Evolutionary conservation across 495 filamentous ascomycete genomes (phyloP).

Genomic region (Collariella sp.): DNA sequence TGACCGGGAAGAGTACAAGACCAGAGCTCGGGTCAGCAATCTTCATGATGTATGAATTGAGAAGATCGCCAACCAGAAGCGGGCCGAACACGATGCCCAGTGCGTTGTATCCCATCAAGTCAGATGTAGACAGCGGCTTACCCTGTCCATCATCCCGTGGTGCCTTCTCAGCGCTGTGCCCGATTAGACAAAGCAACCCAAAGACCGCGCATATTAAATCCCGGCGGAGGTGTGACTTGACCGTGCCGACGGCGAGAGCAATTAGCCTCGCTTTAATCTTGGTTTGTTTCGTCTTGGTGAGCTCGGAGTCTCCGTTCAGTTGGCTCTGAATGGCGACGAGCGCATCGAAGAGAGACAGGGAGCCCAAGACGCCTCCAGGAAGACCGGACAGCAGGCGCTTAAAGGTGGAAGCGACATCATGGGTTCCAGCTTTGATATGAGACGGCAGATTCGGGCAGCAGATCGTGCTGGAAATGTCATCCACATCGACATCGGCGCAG

Average conservation of each 20-base stretch:
- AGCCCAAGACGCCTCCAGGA: conserved; percentile 68
- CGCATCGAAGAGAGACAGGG: conserved; percentile 53
- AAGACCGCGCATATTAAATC: conserved; percentile 60
- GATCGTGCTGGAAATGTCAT: conserved; percentile 43
- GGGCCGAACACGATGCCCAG: conserved; percentile 59
- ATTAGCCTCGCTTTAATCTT: conserved; percentile 53
- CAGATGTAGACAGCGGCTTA: conserved; percentile 36
- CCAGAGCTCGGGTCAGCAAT: conserved; percentile 29
- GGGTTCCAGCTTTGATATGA: conserved; percentile 48
- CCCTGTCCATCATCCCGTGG: conserved; percentile 41
- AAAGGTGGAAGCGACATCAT: conserved; percentile 65
- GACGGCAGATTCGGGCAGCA: conserved; percentile 45
- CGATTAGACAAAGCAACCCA: conserved; percentile 51
- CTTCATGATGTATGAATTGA: conserved; percentile 37
- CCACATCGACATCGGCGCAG: conserved; percentile 42
- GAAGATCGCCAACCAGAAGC: conserved; percentile 50
- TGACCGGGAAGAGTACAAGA: conserved; percentile 30
- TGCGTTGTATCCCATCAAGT: conserved; percentile 54
- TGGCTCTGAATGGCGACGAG: conserved; percentile 55
- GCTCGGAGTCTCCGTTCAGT: conserved; percentile 41
- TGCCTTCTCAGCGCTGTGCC: conserved; percentile 41
- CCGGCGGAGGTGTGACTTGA: conserved; percentile 49
- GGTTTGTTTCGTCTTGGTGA: conserved; percentile 40
- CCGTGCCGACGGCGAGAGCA: conserved; percentile 51
- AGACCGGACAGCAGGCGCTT: conserved; percentile 62